Percentiles rank a stretch among this genome's conserved stretches.
Evolutionary conservation across 352 stramenopile genomes (phyloP).

Genomic region (Discostella stelligera): DNA sequence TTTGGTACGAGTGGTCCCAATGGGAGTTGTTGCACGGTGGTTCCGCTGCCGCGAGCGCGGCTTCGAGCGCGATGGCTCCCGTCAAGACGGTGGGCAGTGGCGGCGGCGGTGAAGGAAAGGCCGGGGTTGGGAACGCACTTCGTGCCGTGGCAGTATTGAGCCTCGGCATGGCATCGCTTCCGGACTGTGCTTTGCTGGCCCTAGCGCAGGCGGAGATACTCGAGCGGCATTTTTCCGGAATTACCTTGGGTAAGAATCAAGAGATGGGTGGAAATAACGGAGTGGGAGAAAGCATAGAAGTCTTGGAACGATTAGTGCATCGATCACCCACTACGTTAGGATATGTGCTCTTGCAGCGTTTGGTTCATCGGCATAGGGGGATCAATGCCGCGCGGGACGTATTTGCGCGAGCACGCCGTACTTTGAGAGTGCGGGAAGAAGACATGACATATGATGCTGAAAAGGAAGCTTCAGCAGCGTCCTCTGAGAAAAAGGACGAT

Average conservation of each 20-base stretch:
- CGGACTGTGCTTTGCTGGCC: conserved; percentile 66
- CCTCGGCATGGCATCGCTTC: conserved; percentile 67
- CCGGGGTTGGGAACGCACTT: conserved; percentile 26
- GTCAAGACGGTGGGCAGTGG: neutral
- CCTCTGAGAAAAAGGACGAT: conserved; percentile 20
- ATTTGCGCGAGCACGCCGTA: conserved; percentile 67
- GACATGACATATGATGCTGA: conserved; percentile 21
- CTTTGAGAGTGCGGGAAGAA: conserved; percentile 40
- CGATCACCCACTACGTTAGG: conserved; percentile 64
- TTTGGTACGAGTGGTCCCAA: conserved; percentile 80
- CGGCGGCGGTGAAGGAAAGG: conserved; percentile 26
- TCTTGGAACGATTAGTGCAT: conserved; percentile 66
- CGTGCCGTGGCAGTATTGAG: conserved; percentile 59
- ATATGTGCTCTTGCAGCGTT: conserved; percentile 73
- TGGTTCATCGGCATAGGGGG: conserved; percentile 67
- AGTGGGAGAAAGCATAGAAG: conserved; percentile 46
- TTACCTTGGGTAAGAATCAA: conserved; percentile 1
- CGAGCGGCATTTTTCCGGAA: conserved; percentile 47
- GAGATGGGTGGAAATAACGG: conserved; percentile 6
- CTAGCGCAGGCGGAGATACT: conserved; percentile 66
- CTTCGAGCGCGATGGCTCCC: neutral
- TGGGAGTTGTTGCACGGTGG: conserved; percentile 65
- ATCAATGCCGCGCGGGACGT: conserved; percentile 63
- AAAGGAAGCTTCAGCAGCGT: conserved; percentile 14
- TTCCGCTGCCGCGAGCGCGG: conserved; percentile 17